A percentile compares a stretch with the other conserved stretches of the same genome.
These are phyloP conservation scores for Psophocarpus tetragonolobus DNA, from an alignment of 306 rosid species.

Conservation along the genomic window DNA sequence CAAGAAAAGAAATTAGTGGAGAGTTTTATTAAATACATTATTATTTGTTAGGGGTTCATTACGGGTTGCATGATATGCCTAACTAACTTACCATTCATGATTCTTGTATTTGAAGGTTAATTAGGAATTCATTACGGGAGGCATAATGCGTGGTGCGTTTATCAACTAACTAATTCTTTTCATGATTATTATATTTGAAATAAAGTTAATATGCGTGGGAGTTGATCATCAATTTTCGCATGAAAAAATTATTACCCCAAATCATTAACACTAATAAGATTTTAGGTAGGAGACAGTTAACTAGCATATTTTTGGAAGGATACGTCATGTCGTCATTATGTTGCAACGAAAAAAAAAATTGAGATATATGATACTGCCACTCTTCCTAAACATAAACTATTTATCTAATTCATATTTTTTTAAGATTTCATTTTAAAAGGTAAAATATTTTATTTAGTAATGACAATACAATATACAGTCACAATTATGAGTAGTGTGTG, in stretches of 20 bases:
- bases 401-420: no score
- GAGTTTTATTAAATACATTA: neutral
- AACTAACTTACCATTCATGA: neutral
- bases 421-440: no score
- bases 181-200: neutral
- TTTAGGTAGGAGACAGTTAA: neutral
- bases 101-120: neutral
- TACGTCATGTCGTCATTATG: no score
- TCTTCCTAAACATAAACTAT: no score
- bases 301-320: neutral
- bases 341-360: no score
- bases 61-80: neutral
- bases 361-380: no score
- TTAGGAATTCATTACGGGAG: neutral
- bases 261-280: neutral
- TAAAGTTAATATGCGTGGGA: neutral
- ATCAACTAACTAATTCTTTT: neutral
- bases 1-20: neutral
- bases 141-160: neutral
- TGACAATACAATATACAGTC: no score
- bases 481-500: no score
- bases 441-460: no score
- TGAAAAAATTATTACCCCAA: neutral
- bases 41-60: neutral
- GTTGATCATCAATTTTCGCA: neutral